A percentile compares a stretch with the other conserved stretches of the same genome.
Conservation (phyloP, 2,329 filamentous ascomycete genomes). For the Balansia obtecta region DNA sequence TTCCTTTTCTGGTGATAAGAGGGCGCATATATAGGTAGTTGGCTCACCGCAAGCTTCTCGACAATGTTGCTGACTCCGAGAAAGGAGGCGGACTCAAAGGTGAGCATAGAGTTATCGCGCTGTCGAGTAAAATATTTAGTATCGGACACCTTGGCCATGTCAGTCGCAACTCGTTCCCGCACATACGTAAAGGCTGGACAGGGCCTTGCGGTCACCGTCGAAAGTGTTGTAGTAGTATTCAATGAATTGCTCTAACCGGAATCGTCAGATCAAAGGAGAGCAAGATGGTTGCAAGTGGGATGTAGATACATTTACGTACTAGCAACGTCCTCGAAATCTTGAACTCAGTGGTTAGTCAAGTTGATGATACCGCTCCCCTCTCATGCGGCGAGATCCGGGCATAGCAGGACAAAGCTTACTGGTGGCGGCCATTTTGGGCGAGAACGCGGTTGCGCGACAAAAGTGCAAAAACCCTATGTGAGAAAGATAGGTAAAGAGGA, state of each 20-base stretch:
- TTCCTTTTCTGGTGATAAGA: no score
- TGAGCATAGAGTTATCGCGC: slow-evolving; percentile 82
- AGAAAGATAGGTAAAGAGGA: slow-evolving; percentile 4
- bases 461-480: slow-evolving; percentile 1
- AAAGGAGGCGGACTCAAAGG: slow-evolving; percentile 64
- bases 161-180: background rate
- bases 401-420: slow-evolving; percentile 14
- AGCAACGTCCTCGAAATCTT: slow-evolving; percentile 34
- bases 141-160: background rate
- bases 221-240: slow-evolving; percentile 85
- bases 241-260: slow-evolving; percentile 67
- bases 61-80: slow-evolving; percentile 55
- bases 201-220: slow-evolving; percentile 53
- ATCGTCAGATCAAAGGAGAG: background rate
- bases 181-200: slow-evolving; percentile 71
- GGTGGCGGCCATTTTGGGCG: slow-evolving; percentile 20
- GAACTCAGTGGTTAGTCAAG: slow-evolving; percentile 10
- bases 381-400: slow-evolving; percentile 5
- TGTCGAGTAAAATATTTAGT: slow-evolving; percentile 24
- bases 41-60: slow-evolving; percentile 66
- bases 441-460: background rate
- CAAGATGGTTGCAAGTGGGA: background rate
- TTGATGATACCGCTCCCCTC: slow-evolving; percentile 4
- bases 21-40: no score
- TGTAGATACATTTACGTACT: slow-evolving; percentile 25